Evolutionary conservation across 2,329 filamentous ascomycete genomes (phyloP).

Genomic region (Beauveria sp.): DNA sequence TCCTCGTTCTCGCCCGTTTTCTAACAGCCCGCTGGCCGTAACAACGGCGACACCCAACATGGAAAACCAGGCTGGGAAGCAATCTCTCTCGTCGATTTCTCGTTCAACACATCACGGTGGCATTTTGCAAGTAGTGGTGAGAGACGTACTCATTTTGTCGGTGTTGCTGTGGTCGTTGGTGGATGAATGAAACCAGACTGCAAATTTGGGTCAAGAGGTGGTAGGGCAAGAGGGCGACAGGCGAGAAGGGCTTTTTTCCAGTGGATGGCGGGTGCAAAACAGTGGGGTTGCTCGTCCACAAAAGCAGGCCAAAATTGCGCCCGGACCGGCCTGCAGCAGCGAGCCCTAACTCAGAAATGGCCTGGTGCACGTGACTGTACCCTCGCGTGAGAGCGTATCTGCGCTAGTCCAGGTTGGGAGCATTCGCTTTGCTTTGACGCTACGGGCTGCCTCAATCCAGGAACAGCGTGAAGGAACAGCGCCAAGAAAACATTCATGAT

Average conservation of each 20-base stretch:
- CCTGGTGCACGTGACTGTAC: conserved; percentile 23
- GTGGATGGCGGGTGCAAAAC: conserved; percentile 19
- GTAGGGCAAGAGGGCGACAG: conserved; percentile 4
- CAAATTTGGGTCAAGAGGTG: conserved; percentile 8
- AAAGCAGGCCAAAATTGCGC: conserved; percentile 1
- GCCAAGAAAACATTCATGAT: background rate
- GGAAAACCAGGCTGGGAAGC: background rate
- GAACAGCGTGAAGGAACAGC: too few relatives aligned
- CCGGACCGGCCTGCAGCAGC: background rate
- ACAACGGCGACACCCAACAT: background rate
- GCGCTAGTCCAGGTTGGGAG: background rate
- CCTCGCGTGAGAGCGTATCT: conserved; percentile 8
- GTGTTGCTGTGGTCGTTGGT: conserved; percentile 32
- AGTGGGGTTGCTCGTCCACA: conserved; percentile 1
- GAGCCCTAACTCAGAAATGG: conserved; percentile 27
- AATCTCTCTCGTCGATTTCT: background rate
- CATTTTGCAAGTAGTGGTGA: conserved; percentile 4
- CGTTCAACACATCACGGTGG: background rate
- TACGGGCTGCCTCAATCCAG: too few relatives aligned
- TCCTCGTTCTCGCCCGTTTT: too few relatives aligned
- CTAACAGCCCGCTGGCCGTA: background rate
- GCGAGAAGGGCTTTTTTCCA: conserved; percentile 24
- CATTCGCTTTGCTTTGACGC: background rate
- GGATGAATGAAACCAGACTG: conserved; percentile 21
- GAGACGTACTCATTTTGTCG: conserved; percentile 51